phyloP scores from a whole-genome alignment of 495 filamentous ascomycete genomes.

The Penicillium fimorum region DNA sequence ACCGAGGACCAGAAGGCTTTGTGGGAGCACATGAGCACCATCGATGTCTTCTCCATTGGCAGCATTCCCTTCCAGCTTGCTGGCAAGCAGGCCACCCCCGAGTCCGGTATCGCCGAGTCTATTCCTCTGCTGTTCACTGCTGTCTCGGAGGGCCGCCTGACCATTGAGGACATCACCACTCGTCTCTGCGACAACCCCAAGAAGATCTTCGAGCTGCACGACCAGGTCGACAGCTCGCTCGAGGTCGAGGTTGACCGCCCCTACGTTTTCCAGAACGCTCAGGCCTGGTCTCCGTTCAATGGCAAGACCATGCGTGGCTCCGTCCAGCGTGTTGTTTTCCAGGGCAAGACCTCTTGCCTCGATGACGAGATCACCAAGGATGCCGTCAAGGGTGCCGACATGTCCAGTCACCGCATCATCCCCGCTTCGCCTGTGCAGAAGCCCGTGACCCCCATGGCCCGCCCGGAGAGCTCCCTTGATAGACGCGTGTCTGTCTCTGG shows the following conservation, averaged over 20 bases:
- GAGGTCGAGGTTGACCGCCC: constrained; percentile 74
- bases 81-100: constrained; percentile 54
- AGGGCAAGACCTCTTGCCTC: constrained; percentile 72
- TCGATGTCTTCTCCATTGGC: constrained; percentile 82
- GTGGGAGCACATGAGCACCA: constrained; percentile 73
- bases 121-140: constrained; percentile 77
- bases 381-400: constrained; percentile 64
- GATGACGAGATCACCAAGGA: constrained; percentile 63
- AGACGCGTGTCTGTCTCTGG: constrained; percentile 44
- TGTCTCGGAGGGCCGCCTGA: constrained; percentile 71
- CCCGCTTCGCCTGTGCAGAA: constrained; percentile 56
- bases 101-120: constrained; percentile 71
- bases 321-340: constrained; percentile 76
- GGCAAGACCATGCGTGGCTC: constrained; percentile 70
- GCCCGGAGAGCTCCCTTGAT: constrained; percentile 47
- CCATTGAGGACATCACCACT: constrained; percentile 67
- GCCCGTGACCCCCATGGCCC: constrained; percentile 46
- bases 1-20: constrained; percentile 70
- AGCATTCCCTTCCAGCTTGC: constrained; percentile 81
- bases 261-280: constrained; percentile 54
- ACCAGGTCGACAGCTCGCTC: constrained; percentile 69
- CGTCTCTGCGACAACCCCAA: constrained; percentile 79
- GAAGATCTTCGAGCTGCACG: constrained; percentile 83
- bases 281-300: constrained; percentile 72
- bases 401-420: constrained; percentile 67